Evolutionary conservation across 148 eudicot genomes (phyloP), one percentile per base, ranked within the genome.

Genomic region (Amaranthus cruentus): DNA sequence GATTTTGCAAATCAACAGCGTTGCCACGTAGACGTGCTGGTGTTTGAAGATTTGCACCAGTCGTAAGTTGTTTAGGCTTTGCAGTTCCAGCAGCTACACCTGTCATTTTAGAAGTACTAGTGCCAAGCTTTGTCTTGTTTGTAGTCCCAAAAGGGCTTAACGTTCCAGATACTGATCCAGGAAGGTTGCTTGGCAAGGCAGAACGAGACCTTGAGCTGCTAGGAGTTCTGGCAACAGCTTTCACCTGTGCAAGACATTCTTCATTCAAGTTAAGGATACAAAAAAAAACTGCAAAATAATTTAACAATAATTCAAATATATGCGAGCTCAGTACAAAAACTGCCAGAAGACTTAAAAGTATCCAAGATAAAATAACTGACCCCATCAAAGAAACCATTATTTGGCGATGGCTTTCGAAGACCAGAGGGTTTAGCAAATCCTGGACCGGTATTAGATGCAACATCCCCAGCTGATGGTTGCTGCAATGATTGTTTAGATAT

Each of bases 301-400:
- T 57, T 60, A 73, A 13, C 38, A 15, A 47, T 5, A 67, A 18
- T 3, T 9, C 53, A 46, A 3, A 14, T 11, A 7, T 42, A 7
- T 5, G 61, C 4, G 21, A 13, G 6, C 72, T 64, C 68, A 13
- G 3, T 14, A 14, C 3, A 64, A 6, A 64, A 47, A 9, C 7
- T 51, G 12, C 49, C 10, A 64, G 68, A 50, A 14, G 38, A 28
- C 38, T 28, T 28, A 69, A 70, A 47, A 53, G 52, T 52, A 70
- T 66, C 54, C 66, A 64, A 42, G 57, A 48, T 38, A 12, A 55
- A 15, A 77, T 69, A 77, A 87, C 98, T 87, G 8, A 94, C 98
- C 92, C 97, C 98, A 71, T 95, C 99, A 82, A 95, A 95, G 80
- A 83, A 95, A 28, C 99, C 97, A 57, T 90, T 87, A 77, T 90